Evolutionary conservation across 1,284 basidiomycete species (phyloP).

Genomic region (Apiotrichum siamense): DNA sequence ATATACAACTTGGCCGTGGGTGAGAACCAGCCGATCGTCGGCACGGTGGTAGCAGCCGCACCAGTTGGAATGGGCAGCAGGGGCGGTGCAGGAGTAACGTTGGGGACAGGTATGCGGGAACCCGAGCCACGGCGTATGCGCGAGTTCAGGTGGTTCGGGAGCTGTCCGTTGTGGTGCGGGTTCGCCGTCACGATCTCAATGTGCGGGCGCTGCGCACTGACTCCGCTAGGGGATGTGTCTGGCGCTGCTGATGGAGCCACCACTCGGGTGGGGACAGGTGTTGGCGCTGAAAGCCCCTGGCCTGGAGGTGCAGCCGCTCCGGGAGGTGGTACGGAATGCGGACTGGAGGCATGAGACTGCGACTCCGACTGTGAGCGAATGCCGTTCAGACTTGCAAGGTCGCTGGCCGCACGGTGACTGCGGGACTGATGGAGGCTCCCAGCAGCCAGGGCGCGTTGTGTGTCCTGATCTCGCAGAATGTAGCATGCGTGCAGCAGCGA

Average conservation of each 20-base stretch:
- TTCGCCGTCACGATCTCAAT: not conserved
- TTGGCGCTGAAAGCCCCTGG: not conserved
- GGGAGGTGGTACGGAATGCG: too few relatives aligned
- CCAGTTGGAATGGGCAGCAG: not conserved
- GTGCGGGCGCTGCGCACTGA: not conserved
- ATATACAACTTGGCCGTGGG: conserved; percentile 43
- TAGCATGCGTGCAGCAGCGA: conserved; percentile 42
- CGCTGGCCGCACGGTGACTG: not conserved
- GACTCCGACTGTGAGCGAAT: too few relatives aligned
- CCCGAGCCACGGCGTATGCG: not conserved
- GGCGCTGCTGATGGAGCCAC: conserved; percentile 2
- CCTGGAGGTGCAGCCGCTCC: too few relatives aligned
- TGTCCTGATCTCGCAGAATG: conserved; percentile 45
- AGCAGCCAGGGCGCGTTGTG: conserved; percentile 35
- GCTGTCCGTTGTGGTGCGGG: conserved; percentile 9
- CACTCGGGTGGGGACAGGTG: not conserved
- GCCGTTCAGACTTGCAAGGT: not conserved
- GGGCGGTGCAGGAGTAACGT: too few relatives aligned
- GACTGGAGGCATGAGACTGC: too few relatives aligned
- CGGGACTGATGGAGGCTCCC: conserved; percentile 7
- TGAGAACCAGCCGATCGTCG: conserved; percentile 30
- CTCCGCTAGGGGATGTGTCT: not conserved
- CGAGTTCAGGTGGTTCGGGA: not conserved
- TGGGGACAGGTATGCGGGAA: too few relatives aligned
- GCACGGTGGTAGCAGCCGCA: not conserved